Evolutionary conservation across 352 stramenopile genomes (phyloP), one percentile per base, ranked within the genome.

Genomic region (Phytopythium kandeliae): DNA sequence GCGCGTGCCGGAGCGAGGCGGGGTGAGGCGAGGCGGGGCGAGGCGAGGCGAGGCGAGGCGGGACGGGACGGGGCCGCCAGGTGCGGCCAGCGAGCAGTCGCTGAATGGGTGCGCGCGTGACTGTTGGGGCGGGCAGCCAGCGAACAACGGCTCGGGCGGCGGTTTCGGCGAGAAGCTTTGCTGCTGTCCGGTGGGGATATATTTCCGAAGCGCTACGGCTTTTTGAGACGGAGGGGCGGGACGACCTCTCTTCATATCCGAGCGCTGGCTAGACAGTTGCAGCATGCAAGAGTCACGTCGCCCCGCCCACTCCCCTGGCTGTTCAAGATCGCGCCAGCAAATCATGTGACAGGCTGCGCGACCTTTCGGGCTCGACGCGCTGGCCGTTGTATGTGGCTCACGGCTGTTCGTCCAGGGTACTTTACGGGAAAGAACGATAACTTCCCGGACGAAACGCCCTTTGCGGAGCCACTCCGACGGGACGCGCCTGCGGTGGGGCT

Each of bases 401-500:
- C 28, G 28, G 28, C 28, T 33, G 28, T 33, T 33, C 28, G 5
- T 33, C 28, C 28, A 10, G 7, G 7, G 24, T 48, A 48, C 15
- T 35, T 35, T 33, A 35, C 42, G 16, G 16, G 25, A 35, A 48
- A 48, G 41, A 44, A 30, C 26, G 28, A 44, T 44, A 44, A 21
- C n/a, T 44, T n/a, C 37, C 67, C 28, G 28, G 28, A 31, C 28
- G 28, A 31, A 9, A 31, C 57, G 53, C 5, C 22, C 24, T 16
- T 33, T 31, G 24, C 17, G 40, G 22, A 33, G 37, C 19, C 37
- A 44, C 37, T n/a, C n/a, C n/a, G n/a, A n/a, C n/a, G n/a, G n/a
- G n/a, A n/a, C n/a, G n/a, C n/a, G n/a, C n/a, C n/a, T n/a, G n/a
- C n/a, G n/a, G n/a, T n/a, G n/a, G n/a, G n/a, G 26, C 37, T 44